A percentile compares a stretch with the other conserved stretches of the same genome.
Evolutionary conservation across 2,329 filamentous ascomycete genomes (phyloP).

Genomic region (Raffaelea ambrosiae): DNA sequence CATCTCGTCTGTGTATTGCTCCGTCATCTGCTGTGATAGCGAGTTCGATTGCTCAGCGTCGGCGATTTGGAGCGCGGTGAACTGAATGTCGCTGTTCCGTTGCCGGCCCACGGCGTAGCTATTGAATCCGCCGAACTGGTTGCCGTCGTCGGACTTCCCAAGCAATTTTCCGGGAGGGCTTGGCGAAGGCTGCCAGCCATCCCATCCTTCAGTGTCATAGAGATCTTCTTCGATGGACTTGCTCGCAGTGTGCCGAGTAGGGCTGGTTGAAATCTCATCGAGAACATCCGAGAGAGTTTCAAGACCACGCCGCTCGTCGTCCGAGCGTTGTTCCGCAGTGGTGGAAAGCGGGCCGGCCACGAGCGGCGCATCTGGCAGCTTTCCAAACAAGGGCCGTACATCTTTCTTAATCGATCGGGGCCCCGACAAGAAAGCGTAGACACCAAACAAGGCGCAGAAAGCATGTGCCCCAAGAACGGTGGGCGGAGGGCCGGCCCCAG

Average conservation of each 20-base stretch:
- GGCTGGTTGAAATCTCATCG: slow-evolving; percentile 31
- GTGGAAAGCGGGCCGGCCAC: slow-evolving; percentile 8
- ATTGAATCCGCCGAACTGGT: background rate
- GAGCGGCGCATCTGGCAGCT: slow-evolving; percentile 14
- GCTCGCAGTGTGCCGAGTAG: background rate
- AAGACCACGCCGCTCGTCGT: slow-evolving; percentile 23
- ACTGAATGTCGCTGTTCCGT: slow-evolving; percentile 5
- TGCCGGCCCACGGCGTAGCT: background rate
- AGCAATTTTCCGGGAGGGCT: background rate
- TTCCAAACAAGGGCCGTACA: slow-evolving; percentile 44
- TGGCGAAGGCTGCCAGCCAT: slow-evolving; percentile 1
- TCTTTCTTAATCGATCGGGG: slow-evolving; percentile 44
- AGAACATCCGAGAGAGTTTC: slow-evolving; percentile 34
- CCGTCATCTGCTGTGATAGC: background rate
- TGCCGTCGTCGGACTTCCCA: too few species aligned
- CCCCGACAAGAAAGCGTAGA: slow-evolving; percentile 40
- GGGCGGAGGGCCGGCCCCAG: slow-evolving; percentile 20
- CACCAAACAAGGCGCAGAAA: slow-evolving; percentile 42
- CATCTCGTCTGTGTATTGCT: slow-evolving; percentile 51
- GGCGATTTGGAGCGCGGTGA: background rate
- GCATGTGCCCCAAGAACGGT: slow-evolving; percentile 44
- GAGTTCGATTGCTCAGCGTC: background rate
- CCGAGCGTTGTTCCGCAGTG: slow-evolving; percentile 11
- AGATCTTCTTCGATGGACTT: background rate
- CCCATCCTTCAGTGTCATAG: slow-evolving; percentile 5